phyloP scores from a whole-genome alignment of 148 eudicot genomes.

The Suaeda aralocaspica region DNA sequence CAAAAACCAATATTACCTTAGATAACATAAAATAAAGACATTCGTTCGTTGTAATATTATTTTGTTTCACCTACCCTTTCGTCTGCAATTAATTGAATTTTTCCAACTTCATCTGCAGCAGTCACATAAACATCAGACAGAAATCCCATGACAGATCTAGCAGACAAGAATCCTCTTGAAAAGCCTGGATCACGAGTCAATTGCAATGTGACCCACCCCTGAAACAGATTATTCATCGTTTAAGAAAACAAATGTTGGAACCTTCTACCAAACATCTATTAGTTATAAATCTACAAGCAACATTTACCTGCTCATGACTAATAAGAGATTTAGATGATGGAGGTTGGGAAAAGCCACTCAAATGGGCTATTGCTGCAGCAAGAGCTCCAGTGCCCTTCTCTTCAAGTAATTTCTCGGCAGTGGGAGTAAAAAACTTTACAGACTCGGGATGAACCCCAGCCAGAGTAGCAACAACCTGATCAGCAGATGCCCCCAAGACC shows the following conservation, averaged over 20 bases:
- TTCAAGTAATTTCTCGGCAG: slow-evolving; percentile 77
- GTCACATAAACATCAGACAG: slow-evolving; percentile 72
- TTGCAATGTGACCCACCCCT: slow-evolving; percentile 94
- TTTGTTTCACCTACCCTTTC: slow-evolving; percentile 41
- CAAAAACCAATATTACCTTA: slow-evolving; percentile 12
- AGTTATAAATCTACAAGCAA: not conserved
- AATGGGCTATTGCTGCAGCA: slow-evolving; percentile 94
- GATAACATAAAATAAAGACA: not conserved
- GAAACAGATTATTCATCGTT: slow-evolving; percentile 24
- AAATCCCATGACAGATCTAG: slow-evolving; percentile 91
- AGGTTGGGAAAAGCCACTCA: slow-evolving; percentile 94
- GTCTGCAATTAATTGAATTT: slow-evolving; percentile 85
- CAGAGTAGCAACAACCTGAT: slow-evolving; percentile 82
- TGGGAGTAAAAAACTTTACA: slow-evolving; percentile 72
- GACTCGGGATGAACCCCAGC: slow-evolving; percentile 85
- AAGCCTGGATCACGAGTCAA: slow-evolving; percentile 57
- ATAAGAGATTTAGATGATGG: slow-evolving; percentile 91
- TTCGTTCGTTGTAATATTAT: not conserved
- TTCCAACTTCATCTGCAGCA: slow-evolving; percentile 94
- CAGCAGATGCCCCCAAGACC: slow-evolving; percentile 78
- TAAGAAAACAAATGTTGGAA: not conserved
- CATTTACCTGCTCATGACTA: slow-evolving; percentile 81
- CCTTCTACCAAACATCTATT: not conserved
- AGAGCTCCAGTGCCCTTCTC: slow-evolving; percentile 74
- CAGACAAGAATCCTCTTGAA: slow-evolving; percentile 73